Percentiles rank a stretch among this genome's conserved stretches.
These are phyloP conservation scores for Yamadazyma olivae DNA, from an alignment of 805 yeast species.

Conservation along the genomic window DNA sequence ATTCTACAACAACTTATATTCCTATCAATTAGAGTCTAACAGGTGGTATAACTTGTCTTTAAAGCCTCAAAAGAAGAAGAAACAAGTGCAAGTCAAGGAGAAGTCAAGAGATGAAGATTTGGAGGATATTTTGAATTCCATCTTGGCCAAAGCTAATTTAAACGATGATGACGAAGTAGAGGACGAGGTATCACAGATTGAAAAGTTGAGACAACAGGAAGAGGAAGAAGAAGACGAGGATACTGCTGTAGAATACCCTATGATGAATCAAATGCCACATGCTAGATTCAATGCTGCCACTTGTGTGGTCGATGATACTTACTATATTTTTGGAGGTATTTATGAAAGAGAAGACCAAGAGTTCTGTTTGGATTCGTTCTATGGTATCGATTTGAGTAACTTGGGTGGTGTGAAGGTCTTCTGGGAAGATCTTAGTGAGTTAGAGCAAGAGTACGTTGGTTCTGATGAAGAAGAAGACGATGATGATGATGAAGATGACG, in stretches of 20 bases:
- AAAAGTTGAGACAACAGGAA: constrained; percentile 28
- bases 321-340: constrained; percentile 86
- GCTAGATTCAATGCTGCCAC: constrained; percentile 83
- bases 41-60: constrained; percentile 80
- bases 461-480: constrained; percentile 67
- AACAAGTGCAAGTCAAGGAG: constrained; percentile 35
- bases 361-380: constrained; percentile 78
- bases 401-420: constrained; percentile 82
- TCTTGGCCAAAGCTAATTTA: constrained; percentile 70
- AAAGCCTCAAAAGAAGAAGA: constrained; percentile 58
- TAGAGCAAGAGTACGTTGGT: constrained; percentile 49
- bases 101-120: constrained; percentile 72
- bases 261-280: constrained; percentile 71
- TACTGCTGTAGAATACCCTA: constrained; percentile 48
- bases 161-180: constrained; percentile 57
- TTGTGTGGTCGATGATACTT: constrained; percentile 78
- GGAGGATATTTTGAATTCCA: constrained; percentile 74
- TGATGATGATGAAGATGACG: constrained; percentile 50
- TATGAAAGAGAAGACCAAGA: constrained; percentile 90
- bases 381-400: constrained; percentile 79
- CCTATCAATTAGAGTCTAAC: constrained; percentile 81
- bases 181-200: constrained; percentile 35
- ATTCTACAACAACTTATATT: constrained; percentile 75
- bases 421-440: constrained; percentile 81
- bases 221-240: constrained; percentile 42